Evolutionary conservation across 345 rosid genomes (phyloP).

Genomic region (Eutrema heterophyllum): DNA sequence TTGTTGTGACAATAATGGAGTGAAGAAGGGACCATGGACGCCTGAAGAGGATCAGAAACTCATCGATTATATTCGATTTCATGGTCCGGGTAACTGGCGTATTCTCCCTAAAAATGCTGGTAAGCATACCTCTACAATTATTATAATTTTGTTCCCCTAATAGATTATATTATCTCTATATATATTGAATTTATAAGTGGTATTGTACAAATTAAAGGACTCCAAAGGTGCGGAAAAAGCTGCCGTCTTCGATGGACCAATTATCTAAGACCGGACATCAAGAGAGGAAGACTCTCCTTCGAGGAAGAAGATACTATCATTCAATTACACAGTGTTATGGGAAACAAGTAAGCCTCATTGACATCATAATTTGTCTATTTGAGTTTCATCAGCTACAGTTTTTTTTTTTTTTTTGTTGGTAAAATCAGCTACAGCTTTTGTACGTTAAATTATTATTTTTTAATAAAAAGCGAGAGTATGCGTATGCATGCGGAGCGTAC

Average conservation of each 20-base stretch:
- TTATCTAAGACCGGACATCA: constrained; percentile 89
- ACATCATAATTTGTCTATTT: not conserved
- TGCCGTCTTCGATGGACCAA: constrained; percentile 98
- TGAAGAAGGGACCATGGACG: constrained; percentile 89
- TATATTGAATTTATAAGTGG: not conserved
- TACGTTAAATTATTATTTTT: not conserved
- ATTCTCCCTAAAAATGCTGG: constrained; percentile 76
- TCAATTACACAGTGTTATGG: constrained; percentile 75
- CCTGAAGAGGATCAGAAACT: constrained; percentile 73
- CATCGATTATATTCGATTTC: constrained; percentile 48
- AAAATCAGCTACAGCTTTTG: too few species aligned
- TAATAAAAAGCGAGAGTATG: not conserved
- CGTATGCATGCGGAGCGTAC: constrained; percentile 11
- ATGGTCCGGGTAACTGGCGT: constrained; percentile 76
- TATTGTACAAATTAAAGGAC: constrained; percentile 43
- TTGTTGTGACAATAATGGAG: constrained; percentile 74
- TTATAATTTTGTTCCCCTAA: not conserved
- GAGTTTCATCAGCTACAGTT: not conserved
- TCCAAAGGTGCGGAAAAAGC: constrained; percentile 95
- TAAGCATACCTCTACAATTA: constrained; percentile 6
- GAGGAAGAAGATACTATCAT: constrained; percentile 97
- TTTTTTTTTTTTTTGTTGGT: too few species aligned
- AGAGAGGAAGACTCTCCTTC: constrained; percentile 86
- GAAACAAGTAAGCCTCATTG: constrained; percentile 64
- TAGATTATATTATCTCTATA: not conserved